These are phyloP conservation scores for Trapa incisa DNA, from an alignment of 345 rosid species.

Conservation along the genomic window DNA sequence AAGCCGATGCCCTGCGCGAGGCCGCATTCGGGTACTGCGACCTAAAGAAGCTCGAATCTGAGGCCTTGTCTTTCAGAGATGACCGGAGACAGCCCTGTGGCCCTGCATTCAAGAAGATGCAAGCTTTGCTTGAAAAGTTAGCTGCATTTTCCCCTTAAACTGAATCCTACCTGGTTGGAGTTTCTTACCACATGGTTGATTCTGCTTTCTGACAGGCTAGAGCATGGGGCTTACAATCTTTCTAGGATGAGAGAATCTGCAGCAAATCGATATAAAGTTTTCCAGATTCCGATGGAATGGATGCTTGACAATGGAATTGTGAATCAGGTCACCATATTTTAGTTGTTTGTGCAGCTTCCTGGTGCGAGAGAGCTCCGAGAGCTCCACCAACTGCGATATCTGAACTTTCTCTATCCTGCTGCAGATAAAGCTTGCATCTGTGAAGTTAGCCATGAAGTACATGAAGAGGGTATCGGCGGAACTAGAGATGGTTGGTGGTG, in stretches of 20 bases:
- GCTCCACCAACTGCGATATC: background rate
- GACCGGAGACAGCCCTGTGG: conserved; percentile 50
- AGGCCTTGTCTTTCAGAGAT: conserved; percentile 69
- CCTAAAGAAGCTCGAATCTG: conserved; percentile 65
- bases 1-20: conserved; percentile 80
- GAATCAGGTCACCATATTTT: conserved; percentile 46
- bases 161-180: background rate
- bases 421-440: conserved; percentile 85
- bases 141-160: background rate
- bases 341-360: no score
- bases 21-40: conserved; percentile 90
- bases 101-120: conserved; percentile 86
- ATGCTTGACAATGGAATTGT: conserved; percentile 87
- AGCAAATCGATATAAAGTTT: conserved; percentile 43
- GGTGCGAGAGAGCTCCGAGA: no score
- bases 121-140: conserved; percentile 79
- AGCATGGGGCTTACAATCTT: conserved; percentile 81
- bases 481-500: conserved; percentile 49
- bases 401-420: background rate
- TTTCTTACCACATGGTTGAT: background rate
- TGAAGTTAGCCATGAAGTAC: conserved; percentile 85
- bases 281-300: conserved; percentile 82
- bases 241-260: conserved; percentile 91
- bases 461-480: conserved; percentile 93
- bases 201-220: conserved; percentile 36